phyloP scores from a whole-genome alignment of 345 rosid species.

The Populus simonii region DNA sequence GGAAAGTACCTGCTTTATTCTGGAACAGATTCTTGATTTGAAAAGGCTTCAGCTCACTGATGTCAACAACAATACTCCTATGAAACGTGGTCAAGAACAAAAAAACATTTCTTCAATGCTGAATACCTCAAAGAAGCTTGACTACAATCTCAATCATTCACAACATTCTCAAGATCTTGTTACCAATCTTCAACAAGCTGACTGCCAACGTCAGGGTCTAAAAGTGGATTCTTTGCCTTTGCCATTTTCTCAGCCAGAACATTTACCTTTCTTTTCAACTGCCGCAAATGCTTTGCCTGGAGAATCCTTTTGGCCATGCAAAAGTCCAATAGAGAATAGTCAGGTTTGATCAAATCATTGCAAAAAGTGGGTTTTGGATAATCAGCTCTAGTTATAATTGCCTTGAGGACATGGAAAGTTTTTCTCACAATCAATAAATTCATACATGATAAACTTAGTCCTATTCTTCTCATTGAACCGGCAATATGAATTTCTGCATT shows the following conservation, averaged over 20 bases:
- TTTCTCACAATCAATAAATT: not conserved
- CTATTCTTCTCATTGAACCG: not conserved
- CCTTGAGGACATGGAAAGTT: not conserved
- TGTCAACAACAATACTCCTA: slow-evolving; percentile 18
- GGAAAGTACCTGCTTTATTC: slow-evolving; percentile 38
- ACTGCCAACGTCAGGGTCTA: slow-evolving; percentile 32
- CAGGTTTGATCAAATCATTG: slow-evolving; percentile 33
- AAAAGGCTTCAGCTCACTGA: slow-evolving; percentile 53
- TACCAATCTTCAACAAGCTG: slow-evolving; percentile 28
- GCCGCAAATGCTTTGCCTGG: slow-evolving; percentile 40
- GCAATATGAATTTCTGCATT: not conserved
- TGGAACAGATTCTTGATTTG: slow-evolving; percentile 74
- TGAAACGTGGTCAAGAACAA: slow-evolving; percentile 22
- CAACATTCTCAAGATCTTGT: slow-evolving; percentile 27
- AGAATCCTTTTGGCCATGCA: slow-evolving; percentile 70
- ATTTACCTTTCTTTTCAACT: slow-evolving; percentile 42
- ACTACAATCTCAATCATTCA: slow-evolving; percentile 20
- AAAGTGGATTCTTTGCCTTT: slow-evolving; percentile 38
- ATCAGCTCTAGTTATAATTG: not conserved
- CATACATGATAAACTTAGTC: not conserved
- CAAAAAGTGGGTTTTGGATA: slow-evolving; percentile 10
- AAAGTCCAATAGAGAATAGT: slow-evolving; percentile 45
- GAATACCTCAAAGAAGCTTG: slow-evolving; percentile 16
- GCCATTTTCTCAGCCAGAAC: slow-evolving; percentile 45
- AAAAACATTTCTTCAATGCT: slow-evolving; percentile 19